Conservation (phyloP, 164 flowering plant genomes). For the Magnolia officinalis region DNA sequence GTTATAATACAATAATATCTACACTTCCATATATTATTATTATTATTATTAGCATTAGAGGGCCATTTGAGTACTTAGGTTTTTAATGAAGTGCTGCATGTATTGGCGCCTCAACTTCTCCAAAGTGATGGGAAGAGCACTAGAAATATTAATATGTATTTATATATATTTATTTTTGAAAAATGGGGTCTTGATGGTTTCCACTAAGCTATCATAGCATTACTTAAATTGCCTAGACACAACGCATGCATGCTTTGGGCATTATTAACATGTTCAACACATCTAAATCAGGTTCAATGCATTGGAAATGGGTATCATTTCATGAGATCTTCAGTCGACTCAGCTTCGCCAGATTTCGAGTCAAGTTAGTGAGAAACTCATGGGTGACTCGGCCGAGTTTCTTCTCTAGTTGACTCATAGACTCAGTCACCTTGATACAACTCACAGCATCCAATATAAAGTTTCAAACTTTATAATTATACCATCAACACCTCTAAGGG, state of each 20-base stretch:
- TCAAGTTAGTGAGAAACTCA: too few relatives aligned
- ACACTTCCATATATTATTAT: too few relatives aligned
- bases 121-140: conserved; percentile 2
- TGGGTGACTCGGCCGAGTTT: too few relatives aligned
- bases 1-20: too few relatives aligned
- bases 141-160: background rate
- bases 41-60: too few relatives aligned
- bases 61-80: too few relatives aligned
- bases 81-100: background rate
- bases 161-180: background rate
- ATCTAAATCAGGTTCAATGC: background rate
- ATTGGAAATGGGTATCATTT: background rate
- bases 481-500: too few relatives aligned
- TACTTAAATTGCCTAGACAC: background rate
- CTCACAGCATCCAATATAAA: too few relatives aligned
- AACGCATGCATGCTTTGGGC: background rate
- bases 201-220: background rate
- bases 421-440: too few relatives aligned
- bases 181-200: background rate
- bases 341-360: too few relatives aligned
- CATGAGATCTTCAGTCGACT: background rate
- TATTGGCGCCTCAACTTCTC: background rate
- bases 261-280: background rate
- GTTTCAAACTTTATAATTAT: too few relatives aligned
- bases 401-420: too few relatives aligned